Base-by-base conservation (phyloP, 495 filamentous ascomycete species). In the Trichocladium antarcticum region DNA sequence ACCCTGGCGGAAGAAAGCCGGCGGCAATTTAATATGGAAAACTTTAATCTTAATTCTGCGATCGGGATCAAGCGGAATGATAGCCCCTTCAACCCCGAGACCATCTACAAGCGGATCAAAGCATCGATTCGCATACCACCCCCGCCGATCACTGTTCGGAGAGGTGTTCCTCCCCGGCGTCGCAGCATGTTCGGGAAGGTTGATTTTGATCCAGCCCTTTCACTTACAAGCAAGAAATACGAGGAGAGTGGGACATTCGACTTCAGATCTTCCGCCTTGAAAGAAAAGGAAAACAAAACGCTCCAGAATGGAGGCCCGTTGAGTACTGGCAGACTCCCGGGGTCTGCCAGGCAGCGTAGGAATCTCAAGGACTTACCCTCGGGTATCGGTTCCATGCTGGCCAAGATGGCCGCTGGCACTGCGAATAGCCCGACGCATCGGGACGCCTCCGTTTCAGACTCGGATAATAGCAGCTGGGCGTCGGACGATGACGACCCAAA, bases 401-500 rank as follows among this genome's bases (percentile, higher is more conserved):
- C 60, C 22, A 66, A 57, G 36, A 57, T 67, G 15, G 45, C 57
- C 11, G 61, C 56, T 29, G 47, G 42, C 6, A 43, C 57, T 19
- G 57, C 47, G 27, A 55, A 54, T 15, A 57, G 49, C 35, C 60
- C 64, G 12, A 47, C 55, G 9, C 62, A 60, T n/a, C 42, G 51
- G 6, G 61, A 65, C n/a, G 68, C 67, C 12, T 50, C 54, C 37
- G 37, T 66, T 6, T 72, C 74, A 20, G 71, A 76, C 37, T 65
- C 70, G 0, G 73, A 73, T 22, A 64, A 68, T 28, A 61, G 59
- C 10, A 75, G 71, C 54, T 60, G 65, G 42, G 54, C 63, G 16
- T 76, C 74, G 14, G 73, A 75, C 43, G 68, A 70, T 37, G 75
- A 76, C 24, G 70, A 74, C 37, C 61, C 59, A 5, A 77, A 69